A percentile compares a stretch with the other conserved stretches of the same genome.
Conservation (phyloP, 345 rosid genomes). For the Salix udensis region DNA sequence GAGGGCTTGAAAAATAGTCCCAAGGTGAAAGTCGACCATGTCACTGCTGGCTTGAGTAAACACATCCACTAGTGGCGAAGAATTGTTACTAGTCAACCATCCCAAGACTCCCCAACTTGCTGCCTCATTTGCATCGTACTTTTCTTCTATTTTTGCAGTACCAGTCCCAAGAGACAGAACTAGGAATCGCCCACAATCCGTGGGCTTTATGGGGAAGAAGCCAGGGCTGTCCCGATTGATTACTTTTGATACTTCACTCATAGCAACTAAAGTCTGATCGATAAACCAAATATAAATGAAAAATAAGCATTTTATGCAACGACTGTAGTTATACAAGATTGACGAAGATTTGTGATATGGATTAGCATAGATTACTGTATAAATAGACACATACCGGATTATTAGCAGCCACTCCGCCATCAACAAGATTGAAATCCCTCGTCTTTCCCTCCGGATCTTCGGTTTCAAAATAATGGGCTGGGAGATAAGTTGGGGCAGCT, state of each 20-base stretch:
- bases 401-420: slow-evolving; percentile 80
- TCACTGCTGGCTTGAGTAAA: slow-evolving; percentile 60
- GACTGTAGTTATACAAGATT: too few relatives aligned
- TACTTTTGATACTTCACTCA: slow-evolving; percentile 50
- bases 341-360: too few relatives aligned
- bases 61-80: slow-evolving; percentile 53
- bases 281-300: neutral
- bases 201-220: slow-evolving; percentile 38
- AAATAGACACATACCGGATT: slow-evolving; percentile 37
- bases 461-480: slow-evolving; percentile 42
- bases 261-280: slow-evolving; percentile 41
- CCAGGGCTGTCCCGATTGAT: slow-evolving; percentile 32
- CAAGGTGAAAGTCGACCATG: slow-evolving; percentile 59
- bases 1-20: slow-evolving; percentile 46
- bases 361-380: too few relatives aligned
- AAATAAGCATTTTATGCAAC: neutral
- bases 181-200: slow-evolving; percentile 44
- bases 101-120: slow-evolving; percentile 65
- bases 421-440: slow-evolving; percentile 56
- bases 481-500: slow-evolving; percentile 68
- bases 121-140: slow-evolving; percentile 38
- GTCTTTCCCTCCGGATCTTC: slow-evolving; percentile 28
- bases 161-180: slow-evolving; percentile 72
- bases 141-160: slow-evolving; percentile 27
- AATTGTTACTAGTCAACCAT: slow-evolving; percentile 49